Evolutionary conservation across 306 rosid genomes (phyloP), one percentile per base, ranked within the genome.

Genomic region (Ammopiptanthus mongolicus): DNA sequence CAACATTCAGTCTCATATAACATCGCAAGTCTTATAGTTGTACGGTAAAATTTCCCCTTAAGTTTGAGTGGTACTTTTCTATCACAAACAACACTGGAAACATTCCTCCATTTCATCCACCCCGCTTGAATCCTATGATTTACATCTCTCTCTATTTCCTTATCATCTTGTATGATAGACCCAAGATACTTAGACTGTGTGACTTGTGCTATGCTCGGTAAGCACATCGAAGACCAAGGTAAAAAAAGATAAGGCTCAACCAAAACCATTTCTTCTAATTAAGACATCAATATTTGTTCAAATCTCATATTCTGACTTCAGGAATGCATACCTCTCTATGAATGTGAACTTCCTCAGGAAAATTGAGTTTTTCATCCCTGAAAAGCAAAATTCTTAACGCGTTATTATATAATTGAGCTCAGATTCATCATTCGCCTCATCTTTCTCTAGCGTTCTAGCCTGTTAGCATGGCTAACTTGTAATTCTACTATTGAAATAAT

Each of bases 361-460:
- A 90, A 75, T 83, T 82, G 71, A 95, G 96, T 42, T 78, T 86
- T 76, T 91, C 93, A 75, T 95, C 98, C 97, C 99, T 90, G 77
- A 67, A 84, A 88, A 82, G 78, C 10, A 77, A 63, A 34, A 83
- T 15, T 53, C 60, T 33, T 2, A 44, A 39, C 28, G 15, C 11
- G 2, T 18, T 48, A 48, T 29, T 13, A 63, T 4, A 62, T 18
- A 51, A 72, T 34, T 72, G 31, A 71, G 78, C 57, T 62, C 60
- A 56, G 47, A 46, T 48, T 46, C 44, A 56, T 7, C 33, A 52
- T 65, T 63, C 65, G 39, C 53, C 69, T 55, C 59, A 59, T 39
- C 34, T 65, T 42, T n/a, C 48, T 50, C 50, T 52, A 15, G 46
- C 5, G 11, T 69, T 79, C 18, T 31, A 64, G 59, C 22, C 56